phyloP scores from a whole-genome alignment of 257 asterid species.

The Marsdenia floribunda region DNA sequence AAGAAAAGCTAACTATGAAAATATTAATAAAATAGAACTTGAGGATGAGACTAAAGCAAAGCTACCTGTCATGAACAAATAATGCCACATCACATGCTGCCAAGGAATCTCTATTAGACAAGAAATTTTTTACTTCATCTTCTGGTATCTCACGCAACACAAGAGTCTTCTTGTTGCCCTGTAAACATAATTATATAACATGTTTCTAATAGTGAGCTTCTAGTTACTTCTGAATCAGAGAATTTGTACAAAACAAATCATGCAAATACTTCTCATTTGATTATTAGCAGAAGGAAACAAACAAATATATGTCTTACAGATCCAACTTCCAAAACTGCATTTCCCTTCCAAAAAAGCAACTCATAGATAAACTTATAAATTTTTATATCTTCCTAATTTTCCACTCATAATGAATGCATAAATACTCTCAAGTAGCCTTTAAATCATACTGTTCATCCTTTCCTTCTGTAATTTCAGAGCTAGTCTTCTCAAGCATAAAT shows the following conservation, averaged over 20 bases:
- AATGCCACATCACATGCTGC: constrained; percentile 86
- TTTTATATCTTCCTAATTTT: neutral
- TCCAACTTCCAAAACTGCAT: neutral
- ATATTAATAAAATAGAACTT: neutral
- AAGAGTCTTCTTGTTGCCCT: constrained; percentile 74
- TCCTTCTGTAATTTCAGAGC: neutral
- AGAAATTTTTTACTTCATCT: constrained; percentile 60
- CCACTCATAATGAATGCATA: neutral
- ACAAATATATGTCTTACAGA: neutral
- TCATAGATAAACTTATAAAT: neutral
- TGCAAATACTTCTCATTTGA: neutral
- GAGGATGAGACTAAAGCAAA: neutral
- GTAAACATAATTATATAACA: constrained; percentile 19
- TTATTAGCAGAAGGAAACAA: neutral
- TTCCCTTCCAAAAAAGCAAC: neutral
- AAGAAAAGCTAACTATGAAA: neutral
- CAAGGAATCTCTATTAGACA: constrained; percentile 70
- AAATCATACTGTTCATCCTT: neutral
- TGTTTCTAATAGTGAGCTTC: neutral
- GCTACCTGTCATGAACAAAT: constrained; percentile 94
- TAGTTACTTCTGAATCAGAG: neutral
- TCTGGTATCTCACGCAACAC: constrained; percentile 83
- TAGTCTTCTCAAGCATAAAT: neutral
- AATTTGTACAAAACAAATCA: neutral
- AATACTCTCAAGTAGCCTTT: neutral